phyloP scores from a whole-genome alignment of 2,329 filamentous ascomycete species.

The Talaromyces funiculosus region DNA sequence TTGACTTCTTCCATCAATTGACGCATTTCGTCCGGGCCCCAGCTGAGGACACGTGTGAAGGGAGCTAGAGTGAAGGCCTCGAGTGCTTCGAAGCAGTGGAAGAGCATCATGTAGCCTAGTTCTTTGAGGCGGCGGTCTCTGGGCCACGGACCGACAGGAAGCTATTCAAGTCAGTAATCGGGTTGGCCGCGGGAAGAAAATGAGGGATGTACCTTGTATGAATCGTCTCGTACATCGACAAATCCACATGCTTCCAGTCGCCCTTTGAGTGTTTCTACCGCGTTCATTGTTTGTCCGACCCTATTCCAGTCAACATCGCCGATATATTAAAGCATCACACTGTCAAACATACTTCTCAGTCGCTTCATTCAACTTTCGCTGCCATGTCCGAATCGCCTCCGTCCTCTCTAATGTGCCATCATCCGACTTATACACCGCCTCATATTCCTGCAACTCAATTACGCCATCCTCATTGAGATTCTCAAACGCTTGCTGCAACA shows the following conservation, averaged over 20 bases:
- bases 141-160: constrained; percentile 23
- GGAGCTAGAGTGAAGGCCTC: constrained; percentile 20
- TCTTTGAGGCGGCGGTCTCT: constrained; percentile 22
- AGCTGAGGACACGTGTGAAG: constrained; percentile 21
- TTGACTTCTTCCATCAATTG: constrained; percentile 18
- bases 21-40: constrained; percentile 21
- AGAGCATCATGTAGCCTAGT: constrained; percentile 16
- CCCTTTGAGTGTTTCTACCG: constrained; percentile 2
- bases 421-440: constrained; percentile 15
- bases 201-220: constrained; percentile 8
- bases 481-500: constrained; percentile 23
- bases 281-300: constrained; percentile 9
- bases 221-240: constrained; percentile 11
- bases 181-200: neutral
- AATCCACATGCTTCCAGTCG: constrained; percentile 8
- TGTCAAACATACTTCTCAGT: constrained; percentile 3
- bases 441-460: constrained; percentile 26
- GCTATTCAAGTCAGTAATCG: neutral
- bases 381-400: constrained; percentile 8
- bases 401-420: constrained; percentile 10
- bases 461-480: constrained; percentile 25
- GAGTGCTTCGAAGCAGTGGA: constrained; percentile 17
- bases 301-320: neutral
- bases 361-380: constrained; percentile 11
- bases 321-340: neutral